Evolutionary conservation across 2,329 filamentous ascomycete genomes (phyloP).

Genomic region (Cadophora luteo-olivacea): DNA sequence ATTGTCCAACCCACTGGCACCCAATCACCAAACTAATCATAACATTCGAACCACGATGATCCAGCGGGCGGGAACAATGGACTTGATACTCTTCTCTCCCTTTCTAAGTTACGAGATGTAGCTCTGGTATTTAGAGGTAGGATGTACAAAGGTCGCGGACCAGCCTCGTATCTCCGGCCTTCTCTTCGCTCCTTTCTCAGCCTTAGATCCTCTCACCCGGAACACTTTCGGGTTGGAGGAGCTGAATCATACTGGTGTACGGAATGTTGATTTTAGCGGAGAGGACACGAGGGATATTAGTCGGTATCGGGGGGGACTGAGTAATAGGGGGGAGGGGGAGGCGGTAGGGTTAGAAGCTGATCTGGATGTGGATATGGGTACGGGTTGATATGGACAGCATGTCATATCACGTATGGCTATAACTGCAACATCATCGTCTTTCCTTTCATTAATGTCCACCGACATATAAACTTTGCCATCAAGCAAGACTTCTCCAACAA

Average conservation of each 20-base stretch:
- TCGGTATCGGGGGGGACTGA: background rate
- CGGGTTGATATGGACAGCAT: background rate
- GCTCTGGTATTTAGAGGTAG: background rate
- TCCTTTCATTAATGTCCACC: too few relatives aligned
- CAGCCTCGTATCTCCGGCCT: background rate
- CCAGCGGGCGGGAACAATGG: too few relatives aligned
- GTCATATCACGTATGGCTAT: too few relatives aligned
- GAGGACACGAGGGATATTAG: background rate
- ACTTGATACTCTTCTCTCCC: too few relatives aligned
- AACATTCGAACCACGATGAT: too few relatives aligned
- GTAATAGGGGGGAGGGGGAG: background rate
- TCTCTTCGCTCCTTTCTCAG: background rate
- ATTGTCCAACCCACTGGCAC: too few relatives aligned
- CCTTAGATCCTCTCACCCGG: background rate
- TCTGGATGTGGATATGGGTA: background rate
- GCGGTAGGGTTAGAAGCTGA: background rate
- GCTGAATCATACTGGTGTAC: background rate
- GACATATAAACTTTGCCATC: too few relatives aligned
- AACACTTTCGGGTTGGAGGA: background rate
- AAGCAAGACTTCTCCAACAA: too few relatives aligned
- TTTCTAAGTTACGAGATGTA: background rate
- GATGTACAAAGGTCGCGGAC: background rate
- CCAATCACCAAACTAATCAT: too few relatives aligned
- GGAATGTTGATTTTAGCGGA: background rate
- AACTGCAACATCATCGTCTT: too few relatives aligned